Evolutionary conservation across 352 stramenopile species (phyloP).

Genomic region (Globisporangium nunn): DNA sequence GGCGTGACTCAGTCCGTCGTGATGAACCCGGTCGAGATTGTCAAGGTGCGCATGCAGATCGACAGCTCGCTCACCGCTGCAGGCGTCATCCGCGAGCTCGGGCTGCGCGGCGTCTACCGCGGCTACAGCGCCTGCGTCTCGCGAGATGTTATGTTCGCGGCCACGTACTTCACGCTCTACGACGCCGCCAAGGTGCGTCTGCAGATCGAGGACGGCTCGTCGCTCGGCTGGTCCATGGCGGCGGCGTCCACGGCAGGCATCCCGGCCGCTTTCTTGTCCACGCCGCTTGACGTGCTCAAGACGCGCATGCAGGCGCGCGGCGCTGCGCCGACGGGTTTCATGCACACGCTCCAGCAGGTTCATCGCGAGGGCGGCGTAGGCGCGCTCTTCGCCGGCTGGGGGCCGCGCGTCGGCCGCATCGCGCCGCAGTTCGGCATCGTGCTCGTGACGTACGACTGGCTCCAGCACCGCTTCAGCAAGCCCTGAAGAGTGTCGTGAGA

Average conservation of each 20-base stretch:
- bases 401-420: constrained; percentile 62
- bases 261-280: constrained; percentile 69
- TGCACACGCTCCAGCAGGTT: constrained; percentile 47
- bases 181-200: constrained; percentile 61
- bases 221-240: constrained; percentile 64
- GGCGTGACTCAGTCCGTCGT: constrained; percentile 70
- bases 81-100: constrained; percentile 54
- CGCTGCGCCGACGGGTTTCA: constrained; percentile 33
- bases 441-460: constrained; percentile 75
- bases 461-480: constrained; percentile 50
- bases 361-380: constrained; percentile 37
- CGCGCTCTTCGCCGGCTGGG: constrained; percentile 65
- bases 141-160: constrained; percentile 71
- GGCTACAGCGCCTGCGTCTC: constrained; percentile 66
- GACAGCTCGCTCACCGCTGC: constrained; percentile 54
- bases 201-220: constrained; percentile 55
- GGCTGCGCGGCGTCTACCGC: constrained; percentile 55
- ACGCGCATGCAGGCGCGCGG: constrained; percentile 73
- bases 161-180: constrained; percentile 79
- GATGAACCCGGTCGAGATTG: constrained; percentile 81
- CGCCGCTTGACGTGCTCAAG: constrained; percentile 71
- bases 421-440: constrained; percentile 80
- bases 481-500: background rate
- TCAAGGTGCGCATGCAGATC: constrained; percentile 82
- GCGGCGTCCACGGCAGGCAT: constrained; percentile 63